Conservation (phyloP, 2,329 filamentous ascomycete species). For the Diaporthe sp. region DNA sequence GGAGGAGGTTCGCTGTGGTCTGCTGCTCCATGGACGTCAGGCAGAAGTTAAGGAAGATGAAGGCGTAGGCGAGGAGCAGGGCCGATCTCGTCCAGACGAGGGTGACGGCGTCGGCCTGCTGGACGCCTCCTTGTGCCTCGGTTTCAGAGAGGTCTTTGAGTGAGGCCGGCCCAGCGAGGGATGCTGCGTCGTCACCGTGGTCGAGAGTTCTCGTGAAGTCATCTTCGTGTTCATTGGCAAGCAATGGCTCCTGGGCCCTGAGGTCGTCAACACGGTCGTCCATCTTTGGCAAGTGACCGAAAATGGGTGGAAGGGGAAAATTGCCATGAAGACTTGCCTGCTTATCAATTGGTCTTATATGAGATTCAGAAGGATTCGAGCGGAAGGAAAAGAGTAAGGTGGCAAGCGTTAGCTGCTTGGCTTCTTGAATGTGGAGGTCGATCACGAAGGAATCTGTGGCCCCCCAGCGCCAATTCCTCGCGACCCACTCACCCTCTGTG, state of each 20-base stretch:
- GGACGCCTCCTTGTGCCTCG: slow-evolving; percentile 58
- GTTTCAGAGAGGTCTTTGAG: neutral
- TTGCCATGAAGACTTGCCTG: neutral
- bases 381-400: neutral
- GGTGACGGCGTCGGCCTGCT: slow-evolving; percentile 61
- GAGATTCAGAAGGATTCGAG: neutral
- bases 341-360: neutral
- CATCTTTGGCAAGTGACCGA: slow-evolving; percentile 11
- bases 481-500: neutral
- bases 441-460: neutral
- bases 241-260: slow-evolving; percentile 11
- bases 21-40: slow-evolving; percentile 29
- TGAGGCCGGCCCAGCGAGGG: neutral
- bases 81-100: slow-evolving; percentile 57
- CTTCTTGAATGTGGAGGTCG: neutral
- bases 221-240: neutral
- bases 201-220: neutral
- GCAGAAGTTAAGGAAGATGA: slow-evolving; percentile 34
- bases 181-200: neutral
- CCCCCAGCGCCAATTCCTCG: neutral
- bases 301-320: slow-evolving; percentile 1
- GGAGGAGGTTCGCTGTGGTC: slow-evolving; percentile 48
- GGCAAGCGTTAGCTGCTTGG: neutral
- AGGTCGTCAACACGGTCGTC: neutral
- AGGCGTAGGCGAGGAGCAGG: slow-evolving; percentile 55